These are phyloP conservation scores for Boletus sp. DNA, from an alignment of 768 basidiomycete species.

Conservation along the genomic window DNA sequence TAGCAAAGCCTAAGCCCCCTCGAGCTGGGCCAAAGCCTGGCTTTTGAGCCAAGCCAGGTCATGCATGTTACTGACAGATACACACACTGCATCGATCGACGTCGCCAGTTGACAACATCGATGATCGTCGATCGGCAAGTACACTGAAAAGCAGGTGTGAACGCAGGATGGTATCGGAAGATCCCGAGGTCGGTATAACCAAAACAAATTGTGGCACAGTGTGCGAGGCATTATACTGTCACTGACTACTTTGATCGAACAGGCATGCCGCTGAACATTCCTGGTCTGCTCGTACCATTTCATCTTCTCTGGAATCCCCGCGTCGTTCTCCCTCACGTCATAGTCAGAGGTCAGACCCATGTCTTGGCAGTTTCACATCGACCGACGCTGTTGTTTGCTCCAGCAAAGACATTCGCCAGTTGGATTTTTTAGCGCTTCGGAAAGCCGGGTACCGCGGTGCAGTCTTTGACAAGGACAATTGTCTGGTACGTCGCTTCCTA, in stretches of 20 bases:
- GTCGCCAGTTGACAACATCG: too few relatives aligned
- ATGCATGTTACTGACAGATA: too few relatives aligned
- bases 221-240: too few relatives aligned
- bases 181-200: too few relatives aligned
- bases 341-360: slow-evolving; percentile 57
- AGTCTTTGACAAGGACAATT: slow-evolving; percentile 98
- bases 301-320: slow-evolving; percentile 70
- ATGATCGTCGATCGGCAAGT: too few relatives aligned
- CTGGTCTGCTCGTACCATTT: slow-evolving; percentile 66
- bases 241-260: background rate
- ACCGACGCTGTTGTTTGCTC: slow-evolving; percentile 14
- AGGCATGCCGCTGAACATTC: slow-evolving; percentile 70
- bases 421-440: slow-evolving; percentile 73
- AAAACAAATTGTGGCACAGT: too few relatives aligned
- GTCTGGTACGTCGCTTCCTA: slow-evolving; percentile 57
- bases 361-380: background rate
- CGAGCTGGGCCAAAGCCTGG: too few relatives aligned
- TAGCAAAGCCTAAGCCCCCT: too few relatives aligned
- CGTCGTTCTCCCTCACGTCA: slow-evolving; percentile 61
- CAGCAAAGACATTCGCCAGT: slow-evolving; percentile 80
- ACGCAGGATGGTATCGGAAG: too few relatives aligned
- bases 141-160: too few relatives aligned
- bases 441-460: slow-evolving; percentile 83
- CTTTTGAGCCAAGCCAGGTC: too few relatives aligned
- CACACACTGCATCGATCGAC: too few relatives aligned